phyloP scores from a whole-genome alignment of 2,329 filamentous ascomycete genomes.

The Aspergillus pseudoviridinutans region DNA sequence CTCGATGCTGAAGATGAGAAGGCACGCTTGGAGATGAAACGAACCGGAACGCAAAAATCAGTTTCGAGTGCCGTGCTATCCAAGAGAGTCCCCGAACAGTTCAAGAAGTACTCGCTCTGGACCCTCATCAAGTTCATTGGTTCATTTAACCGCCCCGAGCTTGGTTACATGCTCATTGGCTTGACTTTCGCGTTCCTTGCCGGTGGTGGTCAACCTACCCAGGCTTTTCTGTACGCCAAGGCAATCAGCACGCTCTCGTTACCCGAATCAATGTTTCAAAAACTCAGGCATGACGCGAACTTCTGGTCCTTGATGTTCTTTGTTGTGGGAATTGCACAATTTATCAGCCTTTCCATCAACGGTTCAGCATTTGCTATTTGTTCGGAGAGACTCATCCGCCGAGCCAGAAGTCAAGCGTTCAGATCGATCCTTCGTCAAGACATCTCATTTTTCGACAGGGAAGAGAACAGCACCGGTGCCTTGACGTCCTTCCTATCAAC shows the following conservation, averaged over 20 bases:
- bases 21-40: conserved; percentile 30
- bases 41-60: conserved; percentile 50
- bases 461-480: conserved; percentile 84
- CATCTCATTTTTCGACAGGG: conserved; percentile 83
- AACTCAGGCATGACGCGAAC: conserved; percentile 66
- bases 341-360: conserved; percentile 65
- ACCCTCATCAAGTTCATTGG: conserved; percentile 74
- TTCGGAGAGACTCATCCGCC: conserved; percentile 80
- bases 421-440: conserved; percentile 87
- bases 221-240: conserved; percentile 84
- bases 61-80: conserved; percentile 68
- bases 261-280: conserved; percentile 47
- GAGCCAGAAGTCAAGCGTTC: conserved; percentile 79
- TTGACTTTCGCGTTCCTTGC: conserved; percentile 71
- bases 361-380: conserved; percentile 76
- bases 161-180: conserved; percentile 67
- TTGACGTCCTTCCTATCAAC: conserved; percentile 86
- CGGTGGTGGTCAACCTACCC: conserved; percentile 73
- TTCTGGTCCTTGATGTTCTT: conserved; percentile 90
- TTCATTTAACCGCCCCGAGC: conserved; percentile 73
- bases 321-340: conserved; percentile 72
- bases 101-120: conserved; percentile 64
- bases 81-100: conserved; percentile 48
- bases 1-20: conserved; percentile 31
- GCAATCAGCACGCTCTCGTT: conserved; percentile 69